A percentile compares a stretch with the other conserved stretches of the same genome.
phyloP scores from a whole-genome alignment of 768 basidiomycete genomes.

The Tylopilus sp. region DNA sequence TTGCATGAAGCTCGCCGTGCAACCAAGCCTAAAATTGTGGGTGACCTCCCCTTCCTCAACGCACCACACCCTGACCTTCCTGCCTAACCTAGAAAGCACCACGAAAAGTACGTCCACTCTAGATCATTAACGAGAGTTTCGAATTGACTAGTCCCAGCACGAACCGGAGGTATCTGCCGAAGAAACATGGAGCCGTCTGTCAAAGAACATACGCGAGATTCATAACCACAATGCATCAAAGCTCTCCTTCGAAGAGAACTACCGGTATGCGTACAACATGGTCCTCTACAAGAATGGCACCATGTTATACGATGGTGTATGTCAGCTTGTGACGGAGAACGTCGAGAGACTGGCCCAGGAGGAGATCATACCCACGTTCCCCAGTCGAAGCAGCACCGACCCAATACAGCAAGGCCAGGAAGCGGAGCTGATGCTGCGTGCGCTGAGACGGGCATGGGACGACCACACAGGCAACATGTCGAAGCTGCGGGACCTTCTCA shows the following conservation, averaged over 20 bases:
- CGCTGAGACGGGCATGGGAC: slow-evolving; percentile 84
- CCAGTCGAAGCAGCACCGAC: slow-evolving; percentile 63
- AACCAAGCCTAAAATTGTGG: slow-evolving; percentile 41
- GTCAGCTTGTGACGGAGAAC: slow-evolving; percentile 74
- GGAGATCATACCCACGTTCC: slow-evolving; percentile 80
- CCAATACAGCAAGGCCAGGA: slow-evolving; percentile 75
- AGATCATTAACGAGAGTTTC: neutral
- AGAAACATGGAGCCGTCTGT: slow-evolving; percentile 78
- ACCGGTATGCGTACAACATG: slow-evolving; percentile 92
- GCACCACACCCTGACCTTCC: slow-evolving; percentile 18
- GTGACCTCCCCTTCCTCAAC: slow-evolving; percentile 26
- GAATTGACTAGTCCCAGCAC: slow-evolving; percentile 43
- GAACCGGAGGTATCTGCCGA: slow-evolving; percentile 74
- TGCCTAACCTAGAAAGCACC: slow-evolving; percentile 39
- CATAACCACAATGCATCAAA: slow-evolving; percentile 90
- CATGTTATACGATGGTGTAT: slow-evolving; percentile 83
- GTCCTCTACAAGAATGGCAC: slow-evolving; percentile 84
- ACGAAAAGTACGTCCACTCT: slow-evolving; percentile 38
- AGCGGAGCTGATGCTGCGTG: slow-evolving; percentile 81
- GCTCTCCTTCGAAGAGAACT: slow-evolving; percentile 90
- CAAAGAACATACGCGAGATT: slow-evolving; percentile 88
- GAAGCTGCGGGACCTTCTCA: slow-evolving; percentile 84
- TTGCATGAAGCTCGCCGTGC: slow-evolving; percentile 25
- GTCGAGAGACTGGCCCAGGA: slow-evolving; percentile 74
- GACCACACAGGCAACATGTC: slow-evolving; percentile 89